These are phyloP conservation scores for Sutorius eximius DNA, from an alignment of 1,284 basidiomycete genomes.

Conservation along the genomic window DNA sequence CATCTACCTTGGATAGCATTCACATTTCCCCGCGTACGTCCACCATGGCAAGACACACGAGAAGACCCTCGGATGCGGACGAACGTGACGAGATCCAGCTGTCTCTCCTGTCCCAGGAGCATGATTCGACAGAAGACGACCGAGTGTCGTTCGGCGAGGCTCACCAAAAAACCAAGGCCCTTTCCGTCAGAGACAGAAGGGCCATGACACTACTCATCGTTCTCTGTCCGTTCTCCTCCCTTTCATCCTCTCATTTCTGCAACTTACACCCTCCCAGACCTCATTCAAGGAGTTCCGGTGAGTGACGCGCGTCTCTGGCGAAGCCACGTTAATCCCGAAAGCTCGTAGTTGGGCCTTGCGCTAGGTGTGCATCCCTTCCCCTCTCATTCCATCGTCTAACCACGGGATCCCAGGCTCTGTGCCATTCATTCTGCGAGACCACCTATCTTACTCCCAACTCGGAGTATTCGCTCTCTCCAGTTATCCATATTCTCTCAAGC, in stretches of 20 bases:
- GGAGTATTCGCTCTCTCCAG: conserved; percentile 92
- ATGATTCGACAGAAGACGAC: conserved; percentile 47
- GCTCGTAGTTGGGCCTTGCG: conserved; percentile 65
- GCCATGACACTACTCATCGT: conserved; percentile 87
- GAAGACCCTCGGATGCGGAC: conserved; percentile 36
- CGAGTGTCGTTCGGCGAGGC: conserved; percentile 20
- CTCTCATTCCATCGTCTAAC: conserved; percentile 5
- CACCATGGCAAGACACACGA: conserved; percentile 37
- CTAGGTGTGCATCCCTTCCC: conserved; percentile 49
- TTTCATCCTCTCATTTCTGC: conserved; percentile 6
- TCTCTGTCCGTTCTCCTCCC: conserved; percentile 68
- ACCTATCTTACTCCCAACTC: conserved; percentile 95
- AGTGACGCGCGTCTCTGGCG: conserved; percentile 40
- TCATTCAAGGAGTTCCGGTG: conserved; percentile 96
- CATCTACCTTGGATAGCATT: conserved; percentile 63
- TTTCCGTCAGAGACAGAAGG: conserved; percentile 76
- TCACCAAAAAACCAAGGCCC: conserved; percentile 43
- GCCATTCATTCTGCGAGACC: conserved; percentile 93
- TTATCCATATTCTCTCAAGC: conserved; percentile 97
- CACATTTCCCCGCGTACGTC: conserved; percentile 65
- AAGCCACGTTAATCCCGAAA: conserved; percentile 13
- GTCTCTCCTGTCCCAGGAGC: conserved; percentile 54
- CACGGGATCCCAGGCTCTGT: conserved; percentile 72
- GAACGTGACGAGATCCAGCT: conserved; percentile 62
- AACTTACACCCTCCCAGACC: conserved; percentile 49